Percentiles rank a stretch among this genome's conserved stretches.
phyloP scores from a whole-genome alignment of 116 monocot genomes.

The Zostera marina region DNA sequence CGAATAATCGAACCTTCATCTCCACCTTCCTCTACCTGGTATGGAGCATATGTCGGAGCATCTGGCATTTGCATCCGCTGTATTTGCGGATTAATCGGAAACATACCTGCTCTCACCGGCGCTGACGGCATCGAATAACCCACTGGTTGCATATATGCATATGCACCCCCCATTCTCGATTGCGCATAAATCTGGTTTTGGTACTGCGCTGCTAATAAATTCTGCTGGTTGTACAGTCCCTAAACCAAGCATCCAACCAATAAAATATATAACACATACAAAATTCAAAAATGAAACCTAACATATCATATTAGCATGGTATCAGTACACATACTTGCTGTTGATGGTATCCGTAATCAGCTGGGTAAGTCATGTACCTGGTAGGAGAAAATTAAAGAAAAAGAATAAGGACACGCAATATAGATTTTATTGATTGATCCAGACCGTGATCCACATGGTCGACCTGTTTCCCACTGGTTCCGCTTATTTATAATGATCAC shows the following conservation, averaged over 20 bases:
- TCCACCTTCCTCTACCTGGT: background rate
- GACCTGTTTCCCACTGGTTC: too few relatives aligned
- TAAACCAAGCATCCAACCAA: background rate
- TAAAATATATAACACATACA: too few relatives aligned
- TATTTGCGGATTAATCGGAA: background rate
- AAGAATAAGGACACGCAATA: background rate
- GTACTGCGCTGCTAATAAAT: background rate
- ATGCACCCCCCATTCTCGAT: background rate
- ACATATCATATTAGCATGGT: too few relatives aligned
- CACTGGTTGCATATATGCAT: background rate
- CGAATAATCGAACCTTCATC: background rate
- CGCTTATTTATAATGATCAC: too few relatives aligned
- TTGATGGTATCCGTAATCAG: slow-evolving; percentile 1
- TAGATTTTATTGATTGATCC: too few relatives aligned
- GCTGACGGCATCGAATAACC: slow-evolving; percentile 4
- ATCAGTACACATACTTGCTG: background rate
- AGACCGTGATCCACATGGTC: too few relatives aligned
- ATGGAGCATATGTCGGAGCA: background rate
- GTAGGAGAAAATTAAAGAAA: background rate
- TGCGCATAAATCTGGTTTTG: slow-evolving; percentile 4
- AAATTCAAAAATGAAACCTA: background rate
- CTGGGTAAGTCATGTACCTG: slow-evolving; percentile 5
- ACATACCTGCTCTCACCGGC: background rate
- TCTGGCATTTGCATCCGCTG: background rate
- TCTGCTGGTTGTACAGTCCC: background rate